Percentiles rank a stretch among this genome's conserved stretches.
Evolutionary conservation across 1,284 basidiomycete genomes (phyloP).

Genomic region (Cryptococcus sp.): DNA sequence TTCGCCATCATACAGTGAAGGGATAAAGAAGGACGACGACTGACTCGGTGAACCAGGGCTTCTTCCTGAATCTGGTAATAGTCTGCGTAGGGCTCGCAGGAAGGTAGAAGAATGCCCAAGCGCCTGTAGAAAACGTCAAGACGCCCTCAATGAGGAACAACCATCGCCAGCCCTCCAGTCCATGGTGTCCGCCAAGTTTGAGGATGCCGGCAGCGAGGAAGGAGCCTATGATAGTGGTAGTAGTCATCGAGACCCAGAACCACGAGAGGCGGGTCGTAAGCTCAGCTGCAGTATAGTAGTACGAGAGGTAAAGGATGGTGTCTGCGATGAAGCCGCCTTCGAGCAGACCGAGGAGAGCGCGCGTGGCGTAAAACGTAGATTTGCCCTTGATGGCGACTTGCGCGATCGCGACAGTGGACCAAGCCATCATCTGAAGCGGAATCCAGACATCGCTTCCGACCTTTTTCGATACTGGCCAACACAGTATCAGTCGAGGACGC

Average conservation of each 20-base stretch:
- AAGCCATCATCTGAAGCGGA: slow-evolving; percentile 49
- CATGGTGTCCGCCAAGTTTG: slow-evolving; percentile 37
- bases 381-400: slow-evolving; percentile 37
- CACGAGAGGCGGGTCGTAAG: slow-evolving; percentile 49
- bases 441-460: slow-evolving; percentile 52
- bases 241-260: slow-evolving; percentile 49
- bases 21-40: background rate
- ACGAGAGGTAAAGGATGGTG: slow-evolving; percentile 51
- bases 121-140: slow-evolving; percentile 45
- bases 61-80: slow-evolving; percentile 29
- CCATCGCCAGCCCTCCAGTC: slow-evolving; percentile 46
- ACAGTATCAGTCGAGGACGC: background rate
- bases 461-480: slow-evolving; percentile 44
- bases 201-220: slow-evolving; percentile 49
- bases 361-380: slow-evolving; percentile 42
- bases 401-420: slow-evolving; percentile 43
- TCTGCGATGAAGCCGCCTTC: slow-evolving; percentile 54
- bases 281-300: slow-evolving; percentile 50
- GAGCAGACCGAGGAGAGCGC: slow-evolving; percentile 47
- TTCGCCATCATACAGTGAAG: too few species aligned
- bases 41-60: slow-evolving; percentile 53
- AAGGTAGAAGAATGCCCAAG: slow-evolving; percentile 45
- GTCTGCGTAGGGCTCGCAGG: slow-evolving; percentile 51
- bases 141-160: slow-evolving; percentile 44
- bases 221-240: slow-evolving; percentile 38